Evolutionary conservation across 108 stramenopile genomes (phyloP).

Genomic region (Nitzschia sp.): DNA sequence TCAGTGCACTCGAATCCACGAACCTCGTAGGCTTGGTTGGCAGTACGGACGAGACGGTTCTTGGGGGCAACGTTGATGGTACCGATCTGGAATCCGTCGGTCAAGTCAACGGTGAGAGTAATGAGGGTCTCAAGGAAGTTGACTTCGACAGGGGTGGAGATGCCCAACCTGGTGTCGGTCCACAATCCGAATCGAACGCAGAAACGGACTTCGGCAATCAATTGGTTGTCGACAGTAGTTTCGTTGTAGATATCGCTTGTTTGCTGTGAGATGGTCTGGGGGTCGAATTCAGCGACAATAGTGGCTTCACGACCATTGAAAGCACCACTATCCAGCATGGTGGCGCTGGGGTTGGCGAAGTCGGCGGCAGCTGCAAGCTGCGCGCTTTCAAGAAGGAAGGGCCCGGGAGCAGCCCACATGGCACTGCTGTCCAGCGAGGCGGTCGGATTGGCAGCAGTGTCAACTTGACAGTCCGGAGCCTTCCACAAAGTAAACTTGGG

Average conservation of each 20-base stretch:
- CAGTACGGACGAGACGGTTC: slow-evolving; percentile 9
- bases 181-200: neutral
- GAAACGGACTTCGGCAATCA: neutral
- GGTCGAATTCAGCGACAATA: neutral
- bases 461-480: neutral
- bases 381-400: neutral
- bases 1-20: slow-evolving; percentile 12
- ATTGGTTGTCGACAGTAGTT: neutral
- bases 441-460: no score
- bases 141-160: slow-evolving; percentile 9
- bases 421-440: neutral
- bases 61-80: slow-evolving; percentile 4
- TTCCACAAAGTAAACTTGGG: neutral
- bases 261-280: neutral
- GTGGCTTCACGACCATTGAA: neutral
- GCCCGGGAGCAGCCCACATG: neutral
- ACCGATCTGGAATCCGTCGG: neutral
- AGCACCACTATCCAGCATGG: neutral
- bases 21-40: neutral
- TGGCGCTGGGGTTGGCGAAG: neutral
- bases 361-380: neutral
- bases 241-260: slow-evolving; percentile 1
- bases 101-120: slow-evolving; percentile 17
- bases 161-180: neutral
- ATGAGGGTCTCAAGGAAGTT: slow-evolving; percentile 24